phyloP scores from a whole-genome alignment of 202 grass and related monocot species.

The Miscanthus sacchariflorus region DNA sequence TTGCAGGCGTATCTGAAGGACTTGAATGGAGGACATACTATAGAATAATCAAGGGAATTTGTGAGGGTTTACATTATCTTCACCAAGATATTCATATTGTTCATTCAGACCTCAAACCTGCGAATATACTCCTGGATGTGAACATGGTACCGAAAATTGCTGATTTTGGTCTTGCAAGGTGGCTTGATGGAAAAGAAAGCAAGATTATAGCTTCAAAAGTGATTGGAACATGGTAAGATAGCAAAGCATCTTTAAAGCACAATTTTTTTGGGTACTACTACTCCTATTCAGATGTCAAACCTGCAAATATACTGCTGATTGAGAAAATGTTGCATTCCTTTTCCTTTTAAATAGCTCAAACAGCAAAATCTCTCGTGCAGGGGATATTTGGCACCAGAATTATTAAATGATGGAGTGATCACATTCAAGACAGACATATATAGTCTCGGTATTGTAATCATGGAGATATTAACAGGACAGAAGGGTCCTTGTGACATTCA shows the following conservation, averaged over 20 bases:
- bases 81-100: neutral
- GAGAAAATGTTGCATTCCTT: too few relatives aligned
- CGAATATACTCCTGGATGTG: neutral
- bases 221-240: neutral
- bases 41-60: neutral
- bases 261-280: neutral
- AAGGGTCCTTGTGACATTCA: neutral
- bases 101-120: neutral
- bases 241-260: too few relatives aligned
- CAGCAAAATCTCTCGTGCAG: neutral
- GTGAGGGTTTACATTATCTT: neutral
- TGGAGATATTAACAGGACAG: constrained; percentile 4
- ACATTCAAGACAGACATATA: neutral
- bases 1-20: too few relatives aligned
- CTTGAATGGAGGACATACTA: neutral
- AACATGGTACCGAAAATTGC: neutral
- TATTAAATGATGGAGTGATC: neutral
- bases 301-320: too few relatives aligned
- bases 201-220: neutral
- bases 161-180: neutral
- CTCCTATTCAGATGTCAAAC: too few relatives aligned
- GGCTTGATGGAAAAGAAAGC: neutral
- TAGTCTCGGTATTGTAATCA: constrained; percentile 12
- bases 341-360: neutral
- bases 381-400: constrained; percentile 23